phyloP scores from a whole-genome alignment of 768 basidiomycete genomes.

The Cantharellus anzutake region DNA sequence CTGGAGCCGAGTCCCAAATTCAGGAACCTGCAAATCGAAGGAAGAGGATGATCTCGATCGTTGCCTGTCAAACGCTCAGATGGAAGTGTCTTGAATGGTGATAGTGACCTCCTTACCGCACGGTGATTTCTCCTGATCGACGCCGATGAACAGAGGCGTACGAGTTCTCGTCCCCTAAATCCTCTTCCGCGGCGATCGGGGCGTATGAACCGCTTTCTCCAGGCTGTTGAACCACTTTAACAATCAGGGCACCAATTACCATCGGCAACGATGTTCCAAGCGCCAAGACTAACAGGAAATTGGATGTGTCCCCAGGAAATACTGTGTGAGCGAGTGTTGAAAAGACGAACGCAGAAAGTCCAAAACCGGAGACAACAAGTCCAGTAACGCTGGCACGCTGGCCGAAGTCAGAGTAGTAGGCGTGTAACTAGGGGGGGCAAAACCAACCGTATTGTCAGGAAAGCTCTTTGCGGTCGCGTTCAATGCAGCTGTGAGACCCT shows the following conservation, averaged over 20 bases:
- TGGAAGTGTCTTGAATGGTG: too few species aligned
- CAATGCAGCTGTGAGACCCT: conserved; percentile 43
- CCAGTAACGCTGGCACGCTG: conserved; percentile 62
- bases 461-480: conserved; percentile 77
- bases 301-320: conserved; percentile 61
- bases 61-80: not conserved
- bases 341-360: conserved; percentile 82
- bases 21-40: conserved; percentile 5
- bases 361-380: conserved; percentile 70
- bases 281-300: conserved; percentile 55
- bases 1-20: conserved; percentile 8
- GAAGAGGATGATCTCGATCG: not conserved
- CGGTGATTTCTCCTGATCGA: too few species aligned
- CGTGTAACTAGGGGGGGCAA: not conserved
- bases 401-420: not conserved
- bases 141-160: too few species aligned
- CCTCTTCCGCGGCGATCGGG: too few species aligned
- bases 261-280: conserved; percentile 65
- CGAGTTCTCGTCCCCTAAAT: too few species aligned
- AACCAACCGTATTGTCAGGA: conserved; percentile 43
- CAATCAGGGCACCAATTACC: conserved; percentile 54
- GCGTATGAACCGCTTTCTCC: too few species aligned
- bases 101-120: too few species aligned
- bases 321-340: conserved; percentile 50
- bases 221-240: conserved; percentile 34